Evolutionary conservation across 495 filamentous ascomycete genomes (phyloP).

Genomic region (Aspergillus carlsbadensis): DNA sequence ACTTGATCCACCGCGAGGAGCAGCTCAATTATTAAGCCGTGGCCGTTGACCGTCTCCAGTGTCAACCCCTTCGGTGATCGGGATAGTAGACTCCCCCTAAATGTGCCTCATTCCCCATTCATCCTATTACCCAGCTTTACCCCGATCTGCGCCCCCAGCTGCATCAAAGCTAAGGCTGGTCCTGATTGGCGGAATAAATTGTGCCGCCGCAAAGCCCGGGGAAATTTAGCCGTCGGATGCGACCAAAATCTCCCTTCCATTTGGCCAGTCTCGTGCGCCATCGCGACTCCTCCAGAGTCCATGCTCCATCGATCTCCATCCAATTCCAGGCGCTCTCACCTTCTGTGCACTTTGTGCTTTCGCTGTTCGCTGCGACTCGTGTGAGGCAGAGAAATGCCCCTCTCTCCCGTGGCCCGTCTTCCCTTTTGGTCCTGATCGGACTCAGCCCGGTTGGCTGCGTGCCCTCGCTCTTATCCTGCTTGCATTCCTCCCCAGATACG

Average conservation of each 20-base stretch:
- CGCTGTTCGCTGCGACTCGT: not conserved
- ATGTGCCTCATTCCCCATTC: no score
- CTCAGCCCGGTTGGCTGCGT: slow-evolving; percentile 2
- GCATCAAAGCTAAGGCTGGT: not conserved
- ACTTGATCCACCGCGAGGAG: no score
- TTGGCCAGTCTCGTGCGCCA: not conserved
- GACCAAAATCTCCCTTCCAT: slow-evolving; percentile 8
- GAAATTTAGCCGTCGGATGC: slow-evolving; percentile 24
- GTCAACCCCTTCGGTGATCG: no score
- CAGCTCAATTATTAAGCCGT: no score
- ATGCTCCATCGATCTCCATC: slow-evolving; percentile 10
- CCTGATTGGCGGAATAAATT: slow-evolving; percentile 44
- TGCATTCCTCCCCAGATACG: no score
- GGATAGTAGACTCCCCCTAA: no score
- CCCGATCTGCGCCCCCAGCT: not conserved
- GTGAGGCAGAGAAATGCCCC: slow-evolving; percentile 6
- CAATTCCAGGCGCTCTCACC: not conserved
- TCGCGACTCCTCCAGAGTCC: not conserved
- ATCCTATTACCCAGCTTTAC: slow-evolving; percentile 5
- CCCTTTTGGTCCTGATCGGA: slow-evolving; percentile 1
- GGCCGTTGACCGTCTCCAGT: no score
- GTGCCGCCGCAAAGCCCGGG: slow-evolving; percentile 18
- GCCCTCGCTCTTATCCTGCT: not conserved
- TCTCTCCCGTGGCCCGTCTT: not conserved
- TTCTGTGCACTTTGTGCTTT: not conserved